These are phyloP conservation scores for Selaginella moellendorffii DNA, from an alignment of 75 land plant species.

Conservation along the genomic window DNA sequence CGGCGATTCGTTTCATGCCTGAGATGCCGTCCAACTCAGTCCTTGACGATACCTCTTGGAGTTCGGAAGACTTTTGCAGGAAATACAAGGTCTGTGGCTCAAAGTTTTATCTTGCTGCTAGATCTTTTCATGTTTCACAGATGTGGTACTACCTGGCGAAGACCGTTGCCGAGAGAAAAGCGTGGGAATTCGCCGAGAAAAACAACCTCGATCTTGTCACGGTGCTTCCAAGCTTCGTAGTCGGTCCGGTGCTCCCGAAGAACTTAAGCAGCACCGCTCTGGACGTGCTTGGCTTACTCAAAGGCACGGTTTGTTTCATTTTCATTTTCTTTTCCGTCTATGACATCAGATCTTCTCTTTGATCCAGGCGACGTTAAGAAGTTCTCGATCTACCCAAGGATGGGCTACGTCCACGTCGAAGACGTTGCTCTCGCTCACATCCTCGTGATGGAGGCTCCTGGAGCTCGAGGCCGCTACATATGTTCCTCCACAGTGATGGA, in stretches of 20 bases:
- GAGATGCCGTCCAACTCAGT: conserved; percentile 27
- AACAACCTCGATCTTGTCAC: conserved; percentile 61
- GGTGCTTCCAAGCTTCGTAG: conserved; percentile 61
- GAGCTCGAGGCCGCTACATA: conserved; percentile 66
- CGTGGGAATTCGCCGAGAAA: conserved; percentile 69
- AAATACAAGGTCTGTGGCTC: conserved; percentile 2
- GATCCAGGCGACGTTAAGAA: conserved; percentile 46
- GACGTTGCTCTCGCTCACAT: conserved; percentile 82
- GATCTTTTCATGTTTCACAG: too few relatives aligned
- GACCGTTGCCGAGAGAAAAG: conserved; percentile 65
- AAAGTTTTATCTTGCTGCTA: too few relatives aligned
- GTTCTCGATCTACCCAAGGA: conserved; percentile 52
- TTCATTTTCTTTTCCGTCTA: too few relatives aligned
- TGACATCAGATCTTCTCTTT: not conserved
- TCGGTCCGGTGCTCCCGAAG: conserved; percentile 67
- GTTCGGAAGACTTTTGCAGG: conserved; percentile 51
- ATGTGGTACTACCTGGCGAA: conserved; percentile 83
- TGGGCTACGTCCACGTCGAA: conserved; percentile 97
- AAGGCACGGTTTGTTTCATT: conserved; percentile 27
- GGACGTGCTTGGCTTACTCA: conserved; percentile 64
- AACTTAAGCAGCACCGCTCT: conserved; percentile 48
- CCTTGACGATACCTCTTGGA: conserved; percentile 78
- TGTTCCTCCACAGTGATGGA: conserved; percentile 61
- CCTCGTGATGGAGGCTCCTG: conserved; percentile 40
- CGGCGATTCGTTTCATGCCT: conserved; percentile 51